Evolutionary conservation across 257 asterid genomes (phyloP).

Genomic region (Haberlea rhodopensis): DNA sequence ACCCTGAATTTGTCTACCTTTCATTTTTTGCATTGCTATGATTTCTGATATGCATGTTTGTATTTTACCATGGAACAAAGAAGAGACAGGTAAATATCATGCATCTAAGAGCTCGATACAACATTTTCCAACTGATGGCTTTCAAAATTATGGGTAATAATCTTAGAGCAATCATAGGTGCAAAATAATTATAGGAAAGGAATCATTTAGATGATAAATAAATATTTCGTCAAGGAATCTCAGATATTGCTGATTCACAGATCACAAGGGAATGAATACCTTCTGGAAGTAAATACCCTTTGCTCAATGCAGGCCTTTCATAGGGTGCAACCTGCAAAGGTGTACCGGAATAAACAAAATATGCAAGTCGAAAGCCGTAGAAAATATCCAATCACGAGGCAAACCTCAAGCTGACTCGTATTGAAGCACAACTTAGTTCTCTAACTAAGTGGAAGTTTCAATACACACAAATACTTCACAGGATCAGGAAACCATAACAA

Average conservation of each 20-base stretch:
- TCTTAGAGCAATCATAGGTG: neutral
- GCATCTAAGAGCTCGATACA: neutral
- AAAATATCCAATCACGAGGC: slow-evolving; percentile 8
- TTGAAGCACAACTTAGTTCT: neutral
- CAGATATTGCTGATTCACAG: neutral
- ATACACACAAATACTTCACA: neutral
- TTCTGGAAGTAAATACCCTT: slow-evolving; percentile 88
- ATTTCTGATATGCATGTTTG: neutral
- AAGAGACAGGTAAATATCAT: neutral
- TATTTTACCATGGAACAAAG: neutral
- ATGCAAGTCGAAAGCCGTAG: neutral
- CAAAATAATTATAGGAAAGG: neutral
- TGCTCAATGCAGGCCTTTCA: slow-evolving; percentile 92
- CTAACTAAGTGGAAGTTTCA: neutral
- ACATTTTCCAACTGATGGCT: neutral
- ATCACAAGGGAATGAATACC: slow-evolving; percentile 39
- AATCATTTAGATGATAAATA: neutral
- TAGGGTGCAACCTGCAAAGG: slow-evolving; percentile 80
- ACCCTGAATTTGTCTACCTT: neutral
- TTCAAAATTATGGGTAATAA: neutral
- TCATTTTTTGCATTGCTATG: neutral
- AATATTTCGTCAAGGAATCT: neutral
- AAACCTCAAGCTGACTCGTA: neutral
- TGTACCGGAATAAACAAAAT: slow-evolving; percentile 15
- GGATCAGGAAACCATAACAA: neutral